Evolutionary conservation across 1,284 basidiomycete species (phyloP).

Genomic region (Polyporus tsugae): DNA sequence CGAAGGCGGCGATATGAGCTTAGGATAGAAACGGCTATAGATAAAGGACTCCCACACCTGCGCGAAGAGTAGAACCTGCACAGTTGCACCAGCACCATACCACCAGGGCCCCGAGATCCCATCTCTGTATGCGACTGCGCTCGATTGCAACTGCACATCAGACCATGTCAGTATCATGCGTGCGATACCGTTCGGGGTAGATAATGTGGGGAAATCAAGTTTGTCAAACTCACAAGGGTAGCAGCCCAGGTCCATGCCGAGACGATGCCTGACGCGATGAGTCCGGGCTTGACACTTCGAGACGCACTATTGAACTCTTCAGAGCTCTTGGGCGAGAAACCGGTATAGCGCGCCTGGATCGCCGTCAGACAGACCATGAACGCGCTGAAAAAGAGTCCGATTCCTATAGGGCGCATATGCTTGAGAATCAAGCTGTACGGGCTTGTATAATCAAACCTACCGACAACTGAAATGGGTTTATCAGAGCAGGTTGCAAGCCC

Average conservation of each 20-base stretch:
- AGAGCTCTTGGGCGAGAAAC: conserved; percentile 73
- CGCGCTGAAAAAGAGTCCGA: conserved; percentile 84
- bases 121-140: conserved; percentile 85
- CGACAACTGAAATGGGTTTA: conserved; percentile 49
- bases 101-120: conserved; percentile 68
- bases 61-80: conserved; percentile 62
- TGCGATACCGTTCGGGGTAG: background rate
- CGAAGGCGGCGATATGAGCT: background rate
- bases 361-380: conserved; percentile 80
- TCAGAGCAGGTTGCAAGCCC: background rate
- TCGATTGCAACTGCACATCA: conserved; percentile 69
- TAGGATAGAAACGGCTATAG: background rate
- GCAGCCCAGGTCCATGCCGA: conserved; percentile 89
- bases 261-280: conserved; percentile 92
- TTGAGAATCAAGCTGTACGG: too few species aligned
- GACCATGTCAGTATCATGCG: conserved; percentile 12
- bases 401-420: conserved; percentile 55
- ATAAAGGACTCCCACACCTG: conserved; percentile 38
- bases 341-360: conserved; percentile 76
- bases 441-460: conserved; percentile 41
- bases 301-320: conserved; percentile 89
- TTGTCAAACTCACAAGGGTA: conserved; percentile 57
- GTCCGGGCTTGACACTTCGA: conserved; percentile 84
- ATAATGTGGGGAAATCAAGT: background rate
- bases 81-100: conserved; percentile 56